These are phyloP conservation scores for Pseudogymnoascus sp. DNA, from an alignment of 2,329 filamentous ascomycete species.

Conservation along the genomic window DNA sequence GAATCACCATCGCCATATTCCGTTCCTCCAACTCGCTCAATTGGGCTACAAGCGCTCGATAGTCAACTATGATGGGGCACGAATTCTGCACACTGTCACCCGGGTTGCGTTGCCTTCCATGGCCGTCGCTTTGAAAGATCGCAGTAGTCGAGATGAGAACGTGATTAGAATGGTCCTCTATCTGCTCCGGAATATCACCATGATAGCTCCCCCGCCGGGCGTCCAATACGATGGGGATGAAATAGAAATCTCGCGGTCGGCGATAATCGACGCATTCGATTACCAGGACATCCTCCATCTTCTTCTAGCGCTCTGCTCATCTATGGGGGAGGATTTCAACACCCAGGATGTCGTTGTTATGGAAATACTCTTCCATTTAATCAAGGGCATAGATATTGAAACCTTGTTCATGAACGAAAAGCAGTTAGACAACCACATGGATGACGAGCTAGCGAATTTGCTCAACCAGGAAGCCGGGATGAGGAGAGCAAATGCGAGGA, in stretches of 20 bases:
- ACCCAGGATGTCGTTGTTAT: conserved; percentile 82
- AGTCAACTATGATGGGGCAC: conserved; percentile 70
- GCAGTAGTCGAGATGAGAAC: conserved; percentile 73
- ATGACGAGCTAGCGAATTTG: conserved; percentile 63
- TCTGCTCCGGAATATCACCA: conserved; percentile 78
- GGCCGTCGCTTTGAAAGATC: conserved; percentile 66
- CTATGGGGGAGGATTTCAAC: conserved; percentile 88
- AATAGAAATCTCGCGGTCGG: conserved; percentile 76
- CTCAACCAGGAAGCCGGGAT: conserved; percentile 80
- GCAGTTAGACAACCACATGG: conserved; percentile 59
- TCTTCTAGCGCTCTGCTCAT: conserved; percentile 78
- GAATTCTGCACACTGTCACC: conserved; percentile 72
- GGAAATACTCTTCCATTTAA: conserved; percentile 84
- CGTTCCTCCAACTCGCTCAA: conserved; percentile 81
- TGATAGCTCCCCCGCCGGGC: conserved; percentile 68
- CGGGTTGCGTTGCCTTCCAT: conserved; percentile 79
- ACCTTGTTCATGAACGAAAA: conserved; percentile 79
- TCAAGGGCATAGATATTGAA: conserved; percentile 79
- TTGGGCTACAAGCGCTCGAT: conserved; percentile 83
- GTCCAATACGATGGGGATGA: conserved; percentile 79
- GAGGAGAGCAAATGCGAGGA: conserved; percentile 65
- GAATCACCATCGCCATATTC: conserved; percentile 87
- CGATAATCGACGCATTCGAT: conserved; percentile 80
- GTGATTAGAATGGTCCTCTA: conserved; percentile 88
- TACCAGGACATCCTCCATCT: conserved; percentile 85